These are phyloP conservation scores for Amanita inopinata DNA, from an alignment of 768 basidiomycete genomes.

Conservation along the genomic window DNA sequence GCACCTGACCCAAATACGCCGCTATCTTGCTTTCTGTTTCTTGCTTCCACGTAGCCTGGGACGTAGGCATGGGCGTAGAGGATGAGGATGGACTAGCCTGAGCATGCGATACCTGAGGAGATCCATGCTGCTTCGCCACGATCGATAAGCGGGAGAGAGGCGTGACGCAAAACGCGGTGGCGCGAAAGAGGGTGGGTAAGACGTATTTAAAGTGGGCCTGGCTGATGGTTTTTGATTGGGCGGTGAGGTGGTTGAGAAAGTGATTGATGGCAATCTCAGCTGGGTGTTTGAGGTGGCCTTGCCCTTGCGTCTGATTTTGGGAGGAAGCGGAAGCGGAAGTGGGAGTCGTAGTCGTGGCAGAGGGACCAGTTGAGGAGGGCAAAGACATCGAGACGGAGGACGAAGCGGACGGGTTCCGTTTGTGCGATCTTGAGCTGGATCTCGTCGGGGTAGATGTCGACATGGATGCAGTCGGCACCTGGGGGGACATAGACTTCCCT, in stretches of 20 bases:
- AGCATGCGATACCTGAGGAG: conserved; percentile 25
- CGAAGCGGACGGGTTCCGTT: conserved; percentile 52
- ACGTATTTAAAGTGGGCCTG: conserved; percentile 37
- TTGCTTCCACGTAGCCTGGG: conserved; percentile 2
- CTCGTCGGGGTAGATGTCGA: conserved; percentile 16
- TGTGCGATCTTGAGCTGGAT: conserved; percentile 29
- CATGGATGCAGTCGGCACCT: no score
- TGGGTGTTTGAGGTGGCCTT: conserved; percentile 30
- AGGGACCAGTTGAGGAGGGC: no score
- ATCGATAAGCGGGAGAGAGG: conserved; percentile 64
- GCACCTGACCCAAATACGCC: conserved; percentile 44
- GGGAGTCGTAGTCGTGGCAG: conserved; percentile 23
- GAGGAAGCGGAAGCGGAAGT: conserved; percentile 13
- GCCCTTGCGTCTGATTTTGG: conserved; percentile 4
- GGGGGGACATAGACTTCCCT: no score
- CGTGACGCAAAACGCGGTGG: conserved; percentile 52
- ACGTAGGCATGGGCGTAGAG: no score
- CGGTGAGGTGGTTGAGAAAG: conserved; percentile 55
- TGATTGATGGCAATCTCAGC: conserved; percentile 55
- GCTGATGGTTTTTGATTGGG: conserved; percentile 48
- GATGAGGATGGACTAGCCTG: no score
- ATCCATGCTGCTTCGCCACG: conserved; percentile 16
- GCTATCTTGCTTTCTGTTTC: conserved; percentile 43
- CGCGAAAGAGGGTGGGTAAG: conserved; percentile 67
- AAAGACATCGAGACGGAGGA: no score